Evolutionary conservation across 805 yeast genomes (phyloP), one percentile per base, ranked within the genome.

Genomic region (Middelhovenomyces tepae): DNA sequence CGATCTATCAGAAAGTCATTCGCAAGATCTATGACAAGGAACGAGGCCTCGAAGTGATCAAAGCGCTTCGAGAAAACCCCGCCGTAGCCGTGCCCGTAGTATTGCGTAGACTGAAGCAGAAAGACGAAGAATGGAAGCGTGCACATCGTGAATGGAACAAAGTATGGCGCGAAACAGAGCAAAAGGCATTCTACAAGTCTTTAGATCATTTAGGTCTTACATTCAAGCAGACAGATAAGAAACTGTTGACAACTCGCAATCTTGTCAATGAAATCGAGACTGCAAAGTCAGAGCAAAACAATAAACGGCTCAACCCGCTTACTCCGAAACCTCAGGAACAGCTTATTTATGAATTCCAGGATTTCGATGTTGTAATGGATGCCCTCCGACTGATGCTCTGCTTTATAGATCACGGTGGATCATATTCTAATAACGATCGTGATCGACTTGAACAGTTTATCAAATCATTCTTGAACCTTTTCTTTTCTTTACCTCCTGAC

Each of bases 101-200:
- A 9, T 65, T 91, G 56, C 83, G 79, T 47, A 75, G 99, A 51
- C 71, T 91, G 54, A 91, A 91, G 59, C 97, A 91, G 59, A 91
- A 91, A 59, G 97, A 91, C 54, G 97, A 91, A 59, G 98, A 91
- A 59, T 91, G 99, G 99, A 82, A 85, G 57, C 74, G 95, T 42
- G 87, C 95, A 2, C 98, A 89, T 50, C 75, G 97, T 48, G 97
- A 91, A 56, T 91, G 98, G 97, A 89, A 89, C 60, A 89, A 89
- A 54, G 94, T 86, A 9, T 91, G 99, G 99, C 76, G 99, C 53
- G 97, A 89, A 59, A 76, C 93, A 60, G 98, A 91, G 57, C 95
- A 87, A 52, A 87, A 85, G 50, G 94, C 86, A 0, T 87, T 82
- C 56, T 84, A 76, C 64, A 91, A 91, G 57, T 83, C 95, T 2